A percentile compares a stretch with the other conserved stretches of the same genome.
Conservation (phyloP, 495 filamentous ascomycete species). For the Podospora pseudocomata region DNA sequence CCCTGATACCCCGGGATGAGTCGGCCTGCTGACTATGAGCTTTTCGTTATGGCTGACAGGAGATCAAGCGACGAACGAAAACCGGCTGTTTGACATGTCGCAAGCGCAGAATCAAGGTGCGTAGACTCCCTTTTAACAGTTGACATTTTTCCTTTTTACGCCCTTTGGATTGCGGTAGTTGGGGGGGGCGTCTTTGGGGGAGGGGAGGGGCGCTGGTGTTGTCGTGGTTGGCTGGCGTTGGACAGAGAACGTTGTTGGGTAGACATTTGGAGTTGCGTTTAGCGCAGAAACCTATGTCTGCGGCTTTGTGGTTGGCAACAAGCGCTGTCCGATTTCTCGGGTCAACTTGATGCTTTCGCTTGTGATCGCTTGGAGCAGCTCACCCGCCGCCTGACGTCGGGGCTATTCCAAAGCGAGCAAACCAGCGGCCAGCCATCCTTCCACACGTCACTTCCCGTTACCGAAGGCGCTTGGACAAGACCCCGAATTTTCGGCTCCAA, state of each 20-base stretch:
- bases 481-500: slow-evolving; percentile 13
- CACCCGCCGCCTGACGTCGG: slow-evolving; percentile 22
- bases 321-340: slow-evolving; percentile 11
- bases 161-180: neutral
- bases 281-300: slow-evolving; percentile 7
- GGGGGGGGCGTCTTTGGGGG: neutral
- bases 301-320: slow-evolving; percentile 16
- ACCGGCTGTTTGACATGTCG: slow-evolving; percentile 96
- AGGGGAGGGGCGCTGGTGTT: no score
- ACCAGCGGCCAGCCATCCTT: slow-evolving; percentile 19
- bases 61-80: slow-evolving; percentile 97
- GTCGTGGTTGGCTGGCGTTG: slow-evolving; percentile 1
- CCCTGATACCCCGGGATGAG: slow-evolving; percentile 9
- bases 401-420: slow-evolving; percentile 38
- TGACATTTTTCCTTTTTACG: slow-evolving; percentile 8
- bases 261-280: slow-evolving; percentile 6
- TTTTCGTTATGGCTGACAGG: slow-evolving; percentile 43
- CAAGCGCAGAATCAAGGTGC: slow-evolving; percentile 96
- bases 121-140: slow-evolving; percentile 31
- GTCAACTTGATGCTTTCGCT: slow-evolving; percentile 25
- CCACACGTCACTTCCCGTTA: slow-evolving; percentile 5
- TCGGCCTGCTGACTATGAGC: slow-evolving; percentile 23
- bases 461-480: slow-evolving; percentile 13
- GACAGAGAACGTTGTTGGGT: no score
- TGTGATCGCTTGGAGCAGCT: slow-evolving; percentile 27